Evolutionary conservation across 805 yeast species (phyloP).

Genomic region (Candida orba): DNA sequence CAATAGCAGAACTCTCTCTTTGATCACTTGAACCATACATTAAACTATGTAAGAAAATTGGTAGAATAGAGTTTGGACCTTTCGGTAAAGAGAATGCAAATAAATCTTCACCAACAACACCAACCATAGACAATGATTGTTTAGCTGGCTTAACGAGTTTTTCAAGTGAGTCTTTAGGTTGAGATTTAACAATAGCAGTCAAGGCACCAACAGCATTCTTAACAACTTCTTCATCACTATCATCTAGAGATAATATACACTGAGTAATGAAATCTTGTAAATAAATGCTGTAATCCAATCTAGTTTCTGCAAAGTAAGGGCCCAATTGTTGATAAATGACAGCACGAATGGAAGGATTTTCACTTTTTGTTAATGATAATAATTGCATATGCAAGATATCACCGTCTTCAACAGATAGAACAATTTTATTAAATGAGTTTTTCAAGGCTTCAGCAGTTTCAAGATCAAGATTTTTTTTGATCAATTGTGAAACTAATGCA

Average conservation of each 20-base stretch:
- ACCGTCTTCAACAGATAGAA: constrained; percentile 64
- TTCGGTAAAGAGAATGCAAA: constrained; percentile 67
- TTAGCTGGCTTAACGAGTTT: constrained; percentile 73
- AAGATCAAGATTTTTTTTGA: constrained; percentile 30
- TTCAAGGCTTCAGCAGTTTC: constrained; percentile 35
- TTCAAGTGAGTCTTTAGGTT: constrained; percentile 72
- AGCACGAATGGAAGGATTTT: constrained; percentile 56
- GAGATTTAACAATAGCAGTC: constrained; percentile 56
- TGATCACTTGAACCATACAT: constrained; percentile 87
- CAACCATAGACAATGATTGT: constrained; percentile 61
- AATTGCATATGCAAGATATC: constrained; percentile 82
- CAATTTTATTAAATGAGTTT: constrained; percentile 57
- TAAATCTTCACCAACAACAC: constrained; percentile 55
- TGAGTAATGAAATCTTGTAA: constrained; percentile 68
- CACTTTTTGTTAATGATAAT: constrained; percentile 68
- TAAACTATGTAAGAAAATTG: constrained; percentile 88
- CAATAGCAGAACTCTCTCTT: constrained; percentile 81
- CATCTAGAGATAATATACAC: constrained; percentile 68
- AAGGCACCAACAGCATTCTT: constrained; percentile 59
- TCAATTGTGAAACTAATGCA: constrained; percentile 58
- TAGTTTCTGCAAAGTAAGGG: constrained; percentile 57
- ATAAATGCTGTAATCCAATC: constrained; percentile 64
- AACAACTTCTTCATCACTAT: constrained; percentile 55
- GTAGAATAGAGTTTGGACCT: constrained; percentile 84
- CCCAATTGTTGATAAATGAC: constrained; percentile 63